A percentile compares a stretch with the other conserved stretches of the same genome.
phyloP scores from a whole-genome alignment of 169 alveolate genomes.

The Plasmodium blacklocki region DNA sequence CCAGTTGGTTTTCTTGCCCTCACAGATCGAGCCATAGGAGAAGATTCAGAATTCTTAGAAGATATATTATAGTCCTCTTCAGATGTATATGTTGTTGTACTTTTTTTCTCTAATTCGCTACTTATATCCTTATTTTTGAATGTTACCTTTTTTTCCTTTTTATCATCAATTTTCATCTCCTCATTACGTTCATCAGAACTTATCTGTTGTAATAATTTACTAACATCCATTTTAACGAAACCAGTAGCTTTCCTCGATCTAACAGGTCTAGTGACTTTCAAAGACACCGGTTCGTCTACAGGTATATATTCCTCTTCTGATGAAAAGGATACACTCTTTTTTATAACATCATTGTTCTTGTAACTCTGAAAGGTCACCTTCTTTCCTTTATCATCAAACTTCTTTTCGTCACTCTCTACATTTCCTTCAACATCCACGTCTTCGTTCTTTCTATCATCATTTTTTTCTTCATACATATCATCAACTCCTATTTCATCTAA shows the following conservation, averaged over 20 bases:
- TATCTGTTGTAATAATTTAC: conserved; percentile 35
- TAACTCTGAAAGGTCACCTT: background rate
- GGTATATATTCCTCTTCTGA: conserved; percentile 9
- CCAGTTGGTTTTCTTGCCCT: conserved; percentile 59
- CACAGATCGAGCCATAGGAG: background rate
- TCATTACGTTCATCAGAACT: conserved; percentile 23
- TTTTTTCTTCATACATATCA: conserved; percentile 6
- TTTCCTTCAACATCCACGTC: background rate
- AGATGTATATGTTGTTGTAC: background rate
- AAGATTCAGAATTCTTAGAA: background rate
- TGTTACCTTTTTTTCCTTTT: background rate
- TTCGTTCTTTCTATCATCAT: background rate
- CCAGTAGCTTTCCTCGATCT: conserved; percentile 70
- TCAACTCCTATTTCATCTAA: conserved; percentile 44
- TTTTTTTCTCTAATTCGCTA: background rate
- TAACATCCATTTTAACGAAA: conserved; percentile 49
- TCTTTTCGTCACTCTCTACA: background rate
- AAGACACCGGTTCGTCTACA: background rate
- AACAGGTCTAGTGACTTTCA: conserved; percentile 21
- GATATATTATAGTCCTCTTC: conserved; percentile 4
- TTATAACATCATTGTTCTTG: conserved; percentile 4
- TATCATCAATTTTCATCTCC: background rate
- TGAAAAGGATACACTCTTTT: conserved; percentile 30
- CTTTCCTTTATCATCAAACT: background rate
- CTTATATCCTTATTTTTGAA: background rate